Evolutionary conservation across 208 protist genomes (phyloP), one percentile per base, ranked within the genome.

Genomic region (Acanthamoeba sp.): DNA sequence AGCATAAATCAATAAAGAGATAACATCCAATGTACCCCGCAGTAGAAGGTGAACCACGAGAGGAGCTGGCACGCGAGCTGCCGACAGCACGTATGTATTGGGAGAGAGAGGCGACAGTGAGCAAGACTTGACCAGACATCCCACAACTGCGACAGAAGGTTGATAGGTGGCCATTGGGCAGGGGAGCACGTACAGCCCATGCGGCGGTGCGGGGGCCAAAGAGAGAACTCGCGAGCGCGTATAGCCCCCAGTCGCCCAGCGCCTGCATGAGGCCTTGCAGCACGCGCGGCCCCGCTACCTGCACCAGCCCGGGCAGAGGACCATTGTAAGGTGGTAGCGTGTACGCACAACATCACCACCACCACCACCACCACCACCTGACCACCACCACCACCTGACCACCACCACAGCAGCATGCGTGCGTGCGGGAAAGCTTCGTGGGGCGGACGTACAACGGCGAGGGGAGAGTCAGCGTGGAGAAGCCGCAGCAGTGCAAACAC

Each of bases 11-110:
- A n/a, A n/a, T n/a, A n/a, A n/a, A n/a, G n/a, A n/a, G n/a, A n/a
- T n/a, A n/a, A n/a, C n/a, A n/a, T n/a, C n/a, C 42, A 3, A 10
- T 48, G 50, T 85, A 95, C 94, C 5, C 69, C 62, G n/a, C 66
- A 95, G 62, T 94, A 91, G 62, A 95, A 96, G n/a, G 45, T 95
- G 89, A 96, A 97, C 96, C 96, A 97, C 32, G 95, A 96, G 20
- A 93, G 7, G 14, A 96, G 62, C 69, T 94, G 91, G 62, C 88
- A 93, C n/a, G 55, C 45, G 16, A 96, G 57, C 42, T 95, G 34
- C 27, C 55, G 24, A 18, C 20, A 62, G 55, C 20, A 62, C 2
- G 55, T 62, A 50, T 4, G 4, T 50, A 50, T 4, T 50, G 45
- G 12, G n/a, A n/a, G n/a, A n/a, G n/a, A n/a, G n/a, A n/a, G n/a